Evolutionary conservation across 345 rosid species (phyloP), one percentile per base, ranked within the genome.

Genomic region (Psidium guajava): DNA sequence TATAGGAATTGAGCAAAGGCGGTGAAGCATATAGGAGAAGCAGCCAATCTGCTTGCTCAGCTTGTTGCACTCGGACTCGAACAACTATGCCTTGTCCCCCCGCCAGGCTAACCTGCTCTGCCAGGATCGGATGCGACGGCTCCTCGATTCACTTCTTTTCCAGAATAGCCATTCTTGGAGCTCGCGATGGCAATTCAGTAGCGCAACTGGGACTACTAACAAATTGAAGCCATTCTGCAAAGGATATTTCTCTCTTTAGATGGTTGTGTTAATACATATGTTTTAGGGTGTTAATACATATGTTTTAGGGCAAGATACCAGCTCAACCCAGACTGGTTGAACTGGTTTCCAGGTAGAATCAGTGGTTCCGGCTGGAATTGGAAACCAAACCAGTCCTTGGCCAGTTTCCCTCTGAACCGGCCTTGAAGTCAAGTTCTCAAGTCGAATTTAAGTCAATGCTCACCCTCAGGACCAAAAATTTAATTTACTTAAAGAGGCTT

Each of bases 91-190:
- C 55, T 92, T 95, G 20, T 92, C 91, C 12, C 12, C 85, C 93
- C 44, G 92, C 89, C 32, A 73, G 27, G 57, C 91, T 91, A 50
- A 93, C 90, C n/a, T 91, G 87, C 85, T 94, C 96, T 47, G 93
- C 91, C 64, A 92, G 88, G 50, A 95, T 75, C 51, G 88, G 89
- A 64, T 22, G 54, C 24, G 91, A 89, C 6, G 93, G 87, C 86
- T 89, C 94, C 58, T 91, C 93, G 52, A 94, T 87, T 59, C 90
- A 88, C 52, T 92, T 92, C 84, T 90, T 96, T 83, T 90, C 98
- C 24, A 84, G 57, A 82, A 18, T 7, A 51, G 27, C 15, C 44
- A 53, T 15, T 20, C 12, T 24, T 11, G 11, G 4, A 11, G 20
- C n/a, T 22, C 53, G 82, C 21, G 13, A 64, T 0, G 32, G 74